phyloP scores from a whole-genome alignment of 306 rosid genomes.

The Lathyrus oleraceus region DNA sequence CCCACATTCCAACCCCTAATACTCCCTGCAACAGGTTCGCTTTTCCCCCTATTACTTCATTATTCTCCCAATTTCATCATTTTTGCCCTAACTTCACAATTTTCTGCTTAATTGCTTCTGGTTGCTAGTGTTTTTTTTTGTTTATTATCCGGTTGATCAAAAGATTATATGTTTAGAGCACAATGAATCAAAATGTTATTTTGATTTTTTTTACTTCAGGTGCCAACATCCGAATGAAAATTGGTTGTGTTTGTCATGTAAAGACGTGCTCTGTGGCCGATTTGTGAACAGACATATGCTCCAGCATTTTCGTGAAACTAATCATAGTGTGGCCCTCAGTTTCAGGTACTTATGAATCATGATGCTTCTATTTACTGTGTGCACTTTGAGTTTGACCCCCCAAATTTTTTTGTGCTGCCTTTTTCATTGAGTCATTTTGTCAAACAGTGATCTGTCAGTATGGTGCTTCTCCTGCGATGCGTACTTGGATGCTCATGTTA shows the following conservation, averaged over 20 bases:
- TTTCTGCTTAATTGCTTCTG: background rate
- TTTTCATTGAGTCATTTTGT: conserved; percentile 6
- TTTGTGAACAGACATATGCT: conserved; percentile 92
- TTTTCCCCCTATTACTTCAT: no score
- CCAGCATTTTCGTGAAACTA: conserved; percentile 47
- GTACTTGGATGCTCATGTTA: conserved; percentile 76
- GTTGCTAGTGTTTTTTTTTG: background rate
- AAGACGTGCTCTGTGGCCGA: conserved; percentile 79
- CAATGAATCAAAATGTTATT: background rate
- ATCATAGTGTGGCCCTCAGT: conserved; percentile 71
- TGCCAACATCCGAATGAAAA: conserved; percentile 78
- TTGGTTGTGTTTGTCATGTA: conserved; percentile 80
- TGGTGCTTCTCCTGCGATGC: conserved; percentile 93
- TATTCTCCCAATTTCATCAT: no score
- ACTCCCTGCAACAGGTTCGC: conserved; percentile 62
- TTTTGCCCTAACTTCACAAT: background rate
- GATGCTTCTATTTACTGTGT: background rate
- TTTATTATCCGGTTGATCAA: background rate
- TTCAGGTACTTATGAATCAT: conserved; percentile 49
- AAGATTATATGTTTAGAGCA: background rate
- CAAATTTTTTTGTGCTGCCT: background rate
- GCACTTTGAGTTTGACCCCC: background rate
- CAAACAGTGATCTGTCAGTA: conserved; percentile 70
- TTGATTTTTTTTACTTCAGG: conserved; percentile 25
- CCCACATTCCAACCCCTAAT: conserved; percentile 65